phyloP scores from a whole-genome alignment of 2,329 filamentous ascomycete species.

The Xylaria polymorpha region DNA sequence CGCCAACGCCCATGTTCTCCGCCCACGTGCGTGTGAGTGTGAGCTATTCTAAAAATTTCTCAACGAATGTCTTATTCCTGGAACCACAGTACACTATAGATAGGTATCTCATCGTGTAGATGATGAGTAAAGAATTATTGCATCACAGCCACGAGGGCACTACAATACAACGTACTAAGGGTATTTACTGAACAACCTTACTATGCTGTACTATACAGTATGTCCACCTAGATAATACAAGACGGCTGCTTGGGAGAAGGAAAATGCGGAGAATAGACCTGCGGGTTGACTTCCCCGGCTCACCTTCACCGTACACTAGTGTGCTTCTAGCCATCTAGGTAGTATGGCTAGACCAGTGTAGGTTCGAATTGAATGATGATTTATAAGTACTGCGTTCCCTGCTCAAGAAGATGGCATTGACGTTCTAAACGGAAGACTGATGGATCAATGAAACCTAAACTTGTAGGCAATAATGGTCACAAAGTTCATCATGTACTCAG shows the following conservation, averaged over 20 bases:
- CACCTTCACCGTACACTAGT: conserved; percentile 14
- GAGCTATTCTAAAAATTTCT: conserved; percentile 5
- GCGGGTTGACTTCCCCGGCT: conserved; percentile 21
- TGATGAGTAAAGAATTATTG: background rate
- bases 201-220: background rate
- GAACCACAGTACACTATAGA: background rate
- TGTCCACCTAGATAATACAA: background rate
- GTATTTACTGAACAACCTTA: background rate
- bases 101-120: background rate
- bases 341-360: conserved; percentile 16
- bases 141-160: background rate
- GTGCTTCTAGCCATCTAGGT: background rate
- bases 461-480: background rate
- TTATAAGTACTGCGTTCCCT: conserved; percentile 20
- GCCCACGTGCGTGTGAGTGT: conserved; percentile 7
- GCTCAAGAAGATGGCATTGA: conserved; percentile 11
- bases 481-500: no score
- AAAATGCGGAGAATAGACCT: conserved; percentile 25
- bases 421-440: conserved; percentile 1
- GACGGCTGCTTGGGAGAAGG: conserved; percentile 7
- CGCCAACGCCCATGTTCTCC: conserved; percentile 30
- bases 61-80: background rate
- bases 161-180: background rate
- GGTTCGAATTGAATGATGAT: background rate
- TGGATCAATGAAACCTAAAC: background rate